Percentiles rank a stretch among this genome's conserved stretches.
phyloP scores from a whole-genome alignment of 129 eudicot genomes.

The Lactuca saligna region DNA sequence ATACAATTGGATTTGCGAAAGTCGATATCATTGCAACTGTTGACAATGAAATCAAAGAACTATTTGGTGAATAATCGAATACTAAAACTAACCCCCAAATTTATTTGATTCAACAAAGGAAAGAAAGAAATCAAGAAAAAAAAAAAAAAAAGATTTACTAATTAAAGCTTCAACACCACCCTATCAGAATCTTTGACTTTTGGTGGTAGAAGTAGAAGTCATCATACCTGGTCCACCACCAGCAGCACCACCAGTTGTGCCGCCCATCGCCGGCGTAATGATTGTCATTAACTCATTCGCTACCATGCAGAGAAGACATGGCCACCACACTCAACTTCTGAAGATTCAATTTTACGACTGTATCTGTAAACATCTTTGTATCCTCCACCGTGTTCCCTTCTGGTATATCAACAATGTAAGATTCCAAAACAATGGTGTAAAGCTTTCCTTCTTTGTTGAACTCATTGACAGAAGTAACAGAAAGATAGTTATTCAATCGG shows the following conservation, averaged over 20 bases:
- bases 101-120: conserved; percentile 16
- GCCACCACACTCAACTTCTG: conserved; percentile 85
- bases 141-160: conserved; percentile 3
- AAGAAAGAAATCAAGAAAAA: neutral
- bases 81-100: conserved; percentile 26
- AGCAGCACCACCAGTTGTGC: conserved; percentile 2
- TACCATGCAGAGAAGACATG: conserved; percentile 52
- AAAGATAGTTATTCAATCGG: conserved; percentile 65
- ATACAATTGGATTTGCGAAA: conserved; percentile 12
- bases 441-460: conserved; percentile 39
- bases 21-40: conserved; percentile 25
- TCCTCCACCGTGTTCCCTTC: conserved; percentile 86
- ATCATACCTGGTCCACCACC: conserved; percentile 21
- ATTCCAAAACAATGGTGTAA: conserved; percentile 76
- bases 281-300: conserved; percentile 12
- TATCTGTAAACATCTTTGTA: conserved; percentile 92
- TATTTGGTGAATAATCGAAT: conserved; percentile 6
- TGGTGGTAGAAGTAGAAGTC: conserved; percentile 6
- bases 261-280: neutral
- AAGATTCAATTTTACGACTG: conserved; percentile 83
- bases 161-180: conserved; percentile 1
- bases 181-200: conserved; percentile 16
- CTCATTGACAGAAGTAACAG: conserved; percentile 89
- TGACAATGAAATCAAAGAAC: conserved; percentile 27
- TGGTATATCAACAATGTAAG: conserved; percentile 88